Evolutionary conservation across 768 basidiomycete species (phyloP).

Genomic region (Termitomyces sp.): DNA sequence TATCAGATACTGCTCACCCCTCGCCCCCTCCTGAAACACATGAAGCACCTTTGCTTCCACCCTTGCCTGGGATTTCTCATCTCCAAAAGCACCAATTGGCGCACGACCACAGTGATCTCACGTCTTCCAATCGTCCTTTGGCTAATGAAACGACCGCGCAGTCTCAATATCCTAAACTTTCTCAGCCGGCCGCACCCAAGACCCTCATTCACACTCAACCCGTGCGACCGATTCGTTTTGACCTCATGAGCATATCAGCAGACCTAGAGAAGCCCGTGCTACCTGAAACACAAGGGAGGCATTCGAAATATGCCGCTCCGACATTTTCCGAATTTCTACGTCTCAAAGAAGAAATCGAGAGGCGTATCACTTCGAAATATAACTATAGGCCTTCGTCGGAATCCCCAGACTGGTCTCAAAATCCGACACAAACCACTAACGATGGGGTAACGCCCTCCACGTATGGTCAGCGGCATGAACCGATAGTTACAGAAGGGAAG

Average conservation of each 20-base stretch:
- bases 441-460: too few species aligned
- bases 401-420: background rate
- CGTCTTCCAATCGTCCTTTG: background rate
- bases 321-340: conserved; percentile 1
- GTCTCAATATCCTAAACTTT: background rate
- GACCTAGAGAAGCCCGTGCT: background rate
- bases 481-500: background rate
- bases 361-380: background rate
- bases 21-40: background rate
- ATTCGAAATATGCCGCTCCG: background rate
- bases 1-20: background rate
- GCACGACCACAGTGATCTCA: background rate
- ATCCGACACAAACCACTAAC: background rate
- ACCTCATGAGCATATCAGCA: background rate
- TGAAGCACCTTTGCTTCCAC: background rate
- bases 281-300: background rate
- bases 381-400: background rate
- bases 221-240: background rate
- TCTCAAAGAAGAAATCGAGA: background rate
- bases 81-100: background rate
- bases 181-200: background rate
- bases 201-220: background rate
- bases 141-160: background rate
- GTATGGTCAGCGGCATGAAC: background rate
- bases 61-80: too few species aligned